phyloP scores from a whole-genome alignment of 306 rosid species.

The Argentina anserina region DNA sequence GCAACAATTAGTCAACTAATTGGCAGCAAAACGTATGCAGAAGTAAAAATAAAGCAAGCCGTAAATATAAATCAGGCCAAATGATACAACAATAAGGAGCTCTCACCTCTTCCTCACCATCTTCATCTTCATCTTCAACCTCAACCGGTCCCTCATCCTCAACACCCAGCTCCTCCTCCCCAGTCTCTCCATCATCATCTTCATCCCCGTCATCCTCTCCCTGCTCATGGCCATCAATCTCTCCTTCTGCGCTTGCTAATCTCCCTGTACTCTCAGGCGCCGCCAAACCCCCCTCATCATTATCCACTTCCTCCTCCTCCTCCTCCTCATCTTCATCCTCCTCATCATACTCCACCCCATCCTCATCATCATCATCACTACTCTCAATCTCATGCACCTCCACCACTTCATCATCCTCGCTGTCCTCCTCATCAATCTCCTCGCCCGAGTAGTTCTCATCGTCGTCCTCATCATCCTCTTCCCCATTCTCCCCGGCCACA shows the following conservation, averaged over 20 bases:
- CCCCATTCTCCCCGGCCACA: conserved; percentile 38
- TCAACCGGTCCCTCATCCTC: conserved; percentile 51
- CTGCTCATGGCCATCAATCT: conserved; percentile 91
- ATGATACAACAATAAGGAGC: background rate
- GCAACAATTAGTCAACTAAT: background rate
- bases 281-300: conserved; percentile 64
- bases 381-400: conserved; percentile 76
- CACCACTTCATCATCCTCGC: conserved; percentile 78
- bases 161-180: conserved; percentile 63
- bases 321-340: conserved; percentile 57
- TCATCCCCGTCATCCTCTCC: conserved; percentile 85
- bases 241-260: conserved; percentile 69
- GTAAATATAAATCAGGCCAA: background rate
- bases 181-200: conserved; percentile 84
- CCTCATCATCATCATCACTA: conserved; percentile 69
- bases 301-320: conserved; percentile 81
- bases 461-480: conserved; percentile 57
- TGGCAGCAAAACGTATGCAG: background rate
- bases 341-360: conserved; percentile 66
- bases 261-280: conserved; percentile 63
- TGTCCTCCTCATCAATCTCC: conserved; percentile 82
- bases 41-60: background rate
- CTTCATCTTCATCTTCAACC: conserved; percentile 60
- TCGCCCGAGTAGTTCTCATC: conserved; percentile 68
- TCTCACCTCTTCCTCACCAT: conserved; percentile 73